These are phyloP conservation scores for Beauveria varroae DNA, from an alignment of 2,329 filamentous ascomycete species.

Conservation along the genomic window DNA sequence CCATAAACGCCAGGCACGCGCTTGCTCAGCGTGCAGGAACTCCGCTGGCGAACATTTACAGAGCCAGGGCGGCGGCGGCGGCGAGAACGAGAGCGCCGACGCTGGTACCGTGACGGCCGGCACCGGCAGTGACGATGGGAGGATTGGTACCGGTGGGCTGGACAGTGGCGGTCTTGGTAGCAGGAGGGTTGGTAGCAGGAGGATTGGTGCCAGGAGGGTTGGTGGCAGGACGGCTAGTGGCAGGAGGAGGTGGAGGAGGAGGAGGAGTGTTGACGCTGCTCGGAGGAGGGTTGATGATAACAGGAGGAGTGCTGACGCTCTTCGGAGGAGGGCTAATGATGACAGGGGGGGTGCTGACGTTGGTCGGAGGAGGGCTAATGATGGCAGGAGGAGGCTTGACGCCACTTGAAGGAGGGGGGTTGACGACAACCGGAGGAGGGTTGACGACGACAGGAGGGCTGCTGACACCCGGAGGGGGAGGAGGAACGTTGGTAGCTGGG, in stretches of 20 bases:
- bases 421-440: too few species aligned
- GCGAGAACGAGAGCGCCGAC: constrained; percentile 31
- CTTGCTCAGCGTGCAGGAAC: background rate
- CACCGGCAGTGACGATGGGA: constrained; percentile 27
- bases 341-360: too few species aligned
- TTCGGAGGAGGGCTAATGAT: too few species aligned
- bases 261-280: background rate
- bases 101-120: constrained; percentile 27
- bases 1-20: background rate
- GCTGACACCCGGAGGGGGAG: background rate
- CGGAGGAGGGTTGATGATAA: too few species aligned
- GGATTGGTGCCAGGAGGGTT: constrained; percentile 11
- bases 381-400: too few species aligned
- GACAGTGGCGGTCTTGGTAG: constrained; percentile 9
- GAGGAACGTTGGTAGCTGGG: background rate
- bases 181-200: constrained; percentile 5
- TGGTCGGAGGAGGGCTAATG: too few species aligned
- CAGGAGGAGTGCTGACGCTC: too few species aligned
- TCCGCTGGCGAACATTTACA: constrained; percentile 21
- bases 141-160: constrained; percentile 11
- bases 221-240: background rate
- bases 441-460: too few species aligned
- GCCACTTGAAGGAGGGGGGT: too few species aligned
- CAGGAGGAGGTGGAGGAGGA: background rate
- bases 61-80: constrained; percentile 29